A percentile compares a stretch with the other conserved stretches of the same genome.
Evolutionary conservation across 1,284 basidiomycete species (phyloP).

Genomic region (Gymnopus androsaceus): DNA sequence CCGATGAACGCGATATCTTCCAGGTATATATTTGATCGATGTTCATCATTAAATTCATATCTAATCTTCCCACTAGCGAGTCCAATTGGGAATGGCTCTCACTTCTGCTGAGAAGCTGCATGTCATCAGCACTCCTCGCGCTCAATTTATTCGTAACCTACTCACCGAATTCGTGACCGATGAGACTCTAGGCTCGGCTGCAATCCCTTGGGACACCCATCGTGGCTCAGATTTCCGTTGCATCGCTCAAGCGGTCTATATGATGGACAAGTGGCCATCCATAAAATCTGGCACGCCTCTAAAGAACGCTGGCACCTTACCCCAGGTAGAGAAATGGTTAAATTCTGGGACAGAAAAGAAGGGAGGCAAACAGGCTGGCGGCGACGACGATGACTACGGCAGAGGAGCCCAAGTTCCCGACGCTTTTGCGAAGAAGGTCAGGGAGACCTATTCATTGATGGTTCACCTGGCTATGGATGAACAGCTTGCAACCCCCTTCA

Average conservation of each 20-base stretch:
- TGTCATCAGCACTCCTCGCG: constrained; percentile 55
- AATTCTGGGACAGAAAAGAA: constrained; percentile 27
- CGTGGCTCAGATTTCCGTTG: constrained; percentile 38
- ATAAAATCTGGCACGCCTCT: constrained; percentile 10
- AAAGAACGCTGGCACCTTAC: constrained; percentile 35
- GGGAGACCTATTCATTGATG: constrained; percentile 48
- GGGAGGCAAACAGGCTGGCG: neutral
- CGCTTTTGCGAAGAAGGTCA: constrained; percentile 36
- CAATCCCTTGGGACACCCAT: constrained; percentile 7
- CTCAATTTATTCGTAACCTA: constrained; percentile 54
- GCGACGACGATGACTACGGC: constrained; percentile 7
- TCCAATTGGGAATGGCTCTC: constrained; percentile 77
- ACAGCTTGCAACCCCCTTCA: constrained; percentile 36
- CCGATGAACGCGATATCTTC: constrained; percentile 73
- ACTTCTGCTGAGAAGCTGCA: constrained; percentile 76
- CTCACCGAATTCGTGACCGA: constrained; percentile 40
- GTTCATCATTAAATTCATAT: neutral
- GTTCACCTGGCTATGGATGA: constrained; percentile 39
- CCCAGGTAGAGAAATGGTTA: constrained; percentile 60
- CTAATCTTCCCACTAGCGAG: constrained; percentile 44
- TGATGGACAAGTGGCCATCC: constrained; percentile 48
- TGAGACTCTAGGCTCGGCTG: constrained; percentile 51
- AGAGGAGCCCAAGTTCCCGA: constrained; percentile 23
- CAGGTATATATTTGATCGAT: constrained; percentile 42
- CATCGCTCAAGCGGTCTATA: constrained; percentile 53